phyloP scores from a whole-genome alignment of 768 basidiomycete species.

The Asterophora lycoperdoides region DNA sequence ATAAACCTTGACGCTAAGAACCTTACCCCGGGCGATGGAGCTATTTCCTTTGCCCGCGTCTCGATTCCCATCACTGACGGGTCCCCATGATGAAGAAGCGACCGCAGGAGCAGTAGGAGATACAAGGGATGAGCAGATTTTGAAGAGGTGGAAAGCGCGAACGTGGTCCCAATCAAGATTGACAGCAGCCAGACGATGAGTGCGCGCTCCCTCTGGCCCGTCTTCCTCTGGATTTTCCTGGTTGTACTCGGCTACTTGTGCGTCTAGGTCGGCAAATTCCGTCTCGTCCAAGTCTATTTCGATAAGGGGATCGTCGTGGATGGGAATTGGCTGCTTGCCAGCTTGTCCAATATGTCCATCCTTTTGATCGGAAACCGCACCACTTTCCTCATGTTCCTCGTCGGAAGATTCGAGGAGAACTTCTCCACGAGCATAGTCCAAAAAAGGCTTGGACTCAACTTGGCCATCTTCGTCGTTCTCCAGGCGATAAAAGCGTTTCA shows the following conservation, averaged over 20 bases:
- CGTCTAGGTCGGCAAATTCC: conserved; percentile 65
- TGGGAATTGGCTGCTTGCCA: conserved; percentile 37
- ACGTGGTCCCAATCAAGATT: conserved; percentile 99
- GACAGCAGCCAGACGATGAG: conserved; percentile 80
- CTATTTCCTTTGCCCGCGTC: conserved; percentile 18
- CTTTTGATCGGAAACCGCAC: conserved; percentile 24
- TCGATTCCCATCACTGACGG: conserved; percentile 13
- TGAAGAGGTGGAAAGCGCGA: conserved; percentile 83
- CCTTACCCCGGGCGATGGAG: conserved; percentile 53
- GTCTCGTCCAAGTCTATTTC: conserved; percentile 83
- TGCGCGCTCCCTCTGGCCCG: conserved; percentile 39
- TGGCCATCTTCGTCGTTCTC: conserved; percentile 33
- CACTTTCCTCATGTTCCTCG: conserved; percentile 48
- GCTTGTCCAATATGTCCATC: conserved; percentile 47
- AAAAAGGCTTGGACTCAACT: conserved; percentile 28
- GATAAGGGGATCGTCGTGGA: conserved; percentile 35
- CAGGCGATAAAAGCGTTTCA: conserved; percentile 79
- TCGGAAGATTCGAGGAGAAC: conserved; percentile 85
- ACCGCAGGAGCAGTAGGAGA: conserved; percentile 50
- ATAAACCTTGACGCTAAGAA: conserved; percentile 79
- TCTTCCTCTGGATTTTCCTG: conserved; percentile 45
- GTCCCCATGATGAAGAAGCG: conserved; percentile 23
- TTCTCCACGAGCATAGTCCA: conserved; percentile 90
- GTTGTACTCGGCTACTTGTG: conserved; percentile 63
- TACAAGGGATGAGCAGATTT: conserved; percentile 86